Conservation (phyloP, 192 early-diverging fungal genomes). For the Coemansia sp. region DNA sequence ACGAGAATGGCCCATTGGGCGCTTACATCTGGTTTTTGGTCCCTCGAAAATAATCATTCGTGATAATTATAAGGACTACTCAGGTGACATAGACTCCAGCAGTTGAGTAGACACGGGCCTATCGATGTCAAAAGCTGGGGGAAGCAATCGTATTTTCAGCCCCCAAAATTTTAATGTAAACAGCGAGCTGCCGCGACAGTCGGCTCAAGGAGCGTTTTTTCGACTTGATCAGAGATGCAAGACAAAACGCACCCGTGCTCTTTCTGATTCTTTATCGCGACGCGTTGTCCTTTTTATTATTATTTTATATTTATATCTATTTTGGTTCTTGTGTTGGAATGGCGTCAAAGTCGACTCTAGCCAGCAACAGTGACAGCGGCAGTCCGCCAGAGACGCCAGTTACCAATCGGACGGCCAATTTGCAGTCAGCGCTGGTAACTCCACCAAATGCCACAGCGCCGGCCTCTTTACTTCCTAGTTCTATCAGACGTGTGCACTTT, state of each 20-base stretch:
- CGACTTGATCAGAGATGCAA: neutral
- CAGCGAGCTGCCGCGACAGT: neutral
- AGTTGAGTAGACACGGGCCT: neutral
- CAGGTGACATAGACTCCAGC: neutral
- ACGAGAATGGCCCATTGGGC: no score
- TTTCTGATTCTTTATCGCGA: neutral
- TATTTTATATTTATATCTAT: neutral
- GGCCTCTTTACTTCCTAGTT: neutral
- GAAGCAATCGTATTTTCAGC: neutral
- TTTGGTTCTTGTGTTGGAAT: slow-evolving; percentile 7
- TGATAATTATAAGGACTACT: neutral
- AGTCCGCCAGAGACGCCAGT: slow-evolving; percentile 13
- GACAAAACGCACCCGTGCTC: neutral
- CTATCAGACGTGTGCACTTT: slow-evolving; percentile 48
- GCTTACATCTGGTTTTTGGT: neutral
- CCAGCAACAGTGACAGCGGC: neutral
- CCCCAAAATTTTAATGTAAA: neutral
- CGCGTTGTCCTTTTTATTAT: neutral
- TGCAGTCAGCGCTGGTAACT: neutral
- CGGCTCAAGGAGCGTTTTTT: neutral
- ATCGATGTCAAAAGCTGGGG: neutral
- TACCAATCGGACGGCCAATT: neutral
- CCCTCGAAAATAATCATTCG: neutral
- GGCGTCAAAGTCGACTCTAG: neutral
- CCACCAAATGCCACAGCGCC: slow-evolving; percentile 10